Evolutionary conservation across 768 basidiomycete genomes (phyloP).

Genomic region (Chalciporus sphaerocephalus): DNA sequence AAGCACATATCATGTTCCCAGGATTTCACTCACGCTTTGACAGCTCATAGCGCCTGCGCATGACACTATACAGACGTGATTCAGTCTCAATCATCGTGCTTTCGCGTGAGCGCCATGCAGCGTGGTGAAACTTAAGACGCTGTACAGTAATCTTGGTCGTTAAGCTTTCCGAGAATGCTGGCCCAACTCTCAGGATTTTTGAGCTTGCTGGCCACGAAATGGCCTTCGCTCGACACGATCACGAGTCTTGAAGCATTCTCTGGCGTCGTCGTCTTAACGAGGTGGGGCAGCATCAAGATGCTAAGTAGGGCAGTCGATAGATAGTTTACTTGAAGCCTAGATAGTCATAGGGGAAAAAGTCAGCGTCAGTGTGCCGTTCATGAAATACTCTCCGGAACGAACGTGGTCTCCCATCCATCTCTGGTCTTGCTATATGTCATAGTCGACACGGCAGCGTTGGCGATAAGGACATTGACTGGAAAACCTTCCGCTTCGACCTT

Average conservation of each 20-base stretch:
- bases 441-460: conserved; percentile 26
- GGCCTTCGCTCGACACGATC: conserved; percentile 30
- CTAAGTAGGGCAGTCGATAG: conserved; percentile 34
- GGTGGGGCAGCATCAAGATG: conserved; percentile 33
- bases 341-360: neutral
- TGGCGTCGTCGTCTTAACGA: conserved; percentile 27
- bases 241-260: conserved; percentile 25
- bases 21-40: conserved; percentile 23
- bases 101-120: neutral
- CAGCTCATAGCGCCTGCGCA: conserved; percentile 23
- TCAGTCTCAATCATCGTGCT: neutral
- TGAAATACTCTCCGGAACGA: conserved; percentile 4
- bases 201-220: conserved; percentile 16
- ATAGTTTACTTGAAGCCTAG: conserved; percentile 36
- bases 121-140: conserved; percentile 13
- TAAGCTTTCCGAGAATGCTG: conserved; percentile 28
- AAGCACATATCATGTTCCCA: neutral
- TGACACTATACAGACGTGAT: conserved; percentile 11
- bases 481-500: conserved; percentile 24
- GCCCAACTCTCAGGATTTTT: conserved; percentile 11
- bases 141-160: conserved; percentile 27
- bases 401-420: conserved; percentile 39
- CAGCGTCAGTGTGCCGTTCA: neutral
- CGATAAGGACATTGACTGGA: conserved; percentile 30
- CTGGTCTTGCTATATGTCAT: conserved; percentile 22